phyloP scores from a whole-genome alignment of 1,139 yeast genomes.

The Candida frijolesensis region DNA sequence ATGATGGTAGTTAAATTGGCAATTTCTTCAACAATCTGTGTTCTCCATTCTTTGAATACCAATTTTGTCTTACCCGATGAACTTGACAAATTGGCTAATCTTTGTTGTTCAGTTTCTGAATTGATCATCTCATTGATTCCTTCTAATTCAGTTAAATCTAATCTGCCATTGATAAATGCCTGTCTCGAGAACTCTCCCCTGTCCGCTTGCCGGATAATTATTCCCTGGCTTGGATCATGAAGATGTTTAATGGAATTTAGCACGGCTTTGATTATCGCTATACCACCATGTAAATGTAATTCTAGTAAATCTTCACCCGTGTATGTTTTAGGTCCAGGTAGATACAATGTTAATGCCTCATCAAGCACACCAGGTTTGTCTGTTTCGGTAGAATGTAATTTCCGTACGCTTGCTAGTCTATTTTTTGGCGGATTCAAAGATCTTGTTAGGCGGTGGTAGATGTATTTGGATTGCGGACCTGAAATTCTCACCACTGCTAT shows the following conservation, averaged over 20 bases:
- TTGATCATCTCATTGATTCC: slow-evolving; percentile 88
- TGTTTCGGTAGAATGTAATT: slow-evolving; percentile 34
- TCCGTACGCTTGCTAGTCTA: slow-evolving; percentile 59
- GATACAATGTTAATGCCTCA: slow-evolving; percentile 71
- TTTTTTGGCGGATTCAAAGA: slow-evolving; percentile 42
- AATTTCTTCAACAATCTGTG: slow-evolving; percentile 59
- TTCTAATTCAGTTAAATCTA: slow-evolving; percentile 81
- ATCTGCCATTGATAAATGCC: slow-evolving; percentile 73
- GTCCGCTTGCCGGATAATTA: slow-evolving; percentile 76
- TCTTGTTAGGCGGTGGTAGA: slow-evolving; percentile 51
- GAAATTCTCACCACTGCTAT: slow-evolving; percentile 84
- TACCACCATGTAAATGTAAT: slow-evolving; percentile 91
- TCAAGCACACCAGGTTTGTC: slow-evolving; percentile 52
- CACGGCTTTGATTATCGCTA: slow-evolving; percentile 76
- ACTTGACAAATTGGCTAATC: slow-evolving; percentile 72
- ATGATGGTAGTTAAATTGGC: slow-evolving; percentile 85
- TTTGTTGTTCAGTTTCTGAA: slow-evolving; percentile 91
- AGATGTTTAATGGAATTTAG: slow-evolving; percentile 59
- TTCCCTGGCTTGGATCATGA: slow-evolving; percentile 43
- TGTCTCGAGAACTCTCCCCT: slow-evolving; percentile 90
- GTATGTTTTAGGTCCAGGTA: slow-evolving; percentile 76
- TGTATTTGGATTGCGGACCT: slow-evolving; percentile 60
- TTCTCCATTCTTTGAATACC: slow-evolving; percentile 68
- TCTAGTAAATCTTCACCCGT: slow-evolving; percentile 94
- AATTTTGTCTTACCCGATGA: slow-evolving; percentile 67